These are phyloP conservation scores for Chlamydomonas eustigma DNA, from an alignment of 139 green algal genomes.

Conservation along the genomic window DNA sequence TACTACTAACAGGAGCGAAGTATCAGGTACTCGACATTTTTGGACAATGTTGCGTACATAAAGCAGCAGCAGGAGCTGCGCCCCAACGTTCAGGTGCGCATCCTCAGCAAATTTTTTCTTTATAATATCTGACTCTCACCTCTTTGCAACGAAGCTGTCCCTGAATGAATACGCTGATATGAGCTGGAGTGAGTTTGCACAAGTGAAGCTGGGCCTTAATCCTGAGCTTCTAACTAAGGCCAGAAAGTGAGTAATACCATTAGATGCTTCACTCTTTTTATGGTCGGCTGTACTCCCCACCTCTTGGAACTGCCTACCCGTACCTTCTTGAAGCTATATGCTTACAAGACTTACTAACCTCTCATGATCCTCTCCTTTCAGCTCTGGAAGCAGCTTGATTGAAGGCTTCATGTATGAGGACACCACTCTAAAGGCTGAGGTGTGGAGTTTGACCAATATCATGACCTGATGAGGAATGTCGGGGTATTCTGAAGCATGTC, in stretches of 20 bases:
- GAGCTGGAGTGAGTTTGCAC: constrained; percentile 76
- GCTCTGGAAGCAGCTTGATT: background rate
- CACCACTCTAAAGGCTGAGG: background rate
- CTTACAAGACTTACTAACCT: too few relatives aligned
- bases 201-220: constrained; percentile 45
- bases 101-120: background rate
- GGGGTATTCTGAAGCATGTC: too few relatives aligned
- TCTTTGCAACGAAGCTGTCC: constrained; percentile 46
- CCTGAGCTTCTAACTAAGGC: constrained; percentile 13
- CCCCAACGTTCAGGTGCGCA: background rate
- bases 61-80: constrained; percentile 2
- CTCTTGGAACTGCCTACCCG: too few relatives aligned
- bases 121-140: background rate
- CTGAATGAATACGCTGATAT: constrained; percentile 90
- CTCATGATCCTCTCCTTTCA: constrained; percentile 22
- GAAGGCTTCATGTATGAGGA: background rate
- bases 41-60: constrained; percentile 4
- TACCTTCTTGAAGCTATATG: too few relatives aligned
- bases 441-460: too few relatives aligned
- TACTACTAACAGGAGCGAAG: background rate
- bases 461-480: too few relatives aligned
- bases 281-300: too few relatives aligned
- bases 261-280: too few relatives aligned
- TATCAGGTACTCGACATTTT: background rate
- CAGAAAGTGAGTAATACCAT: too few relatives aligned